Percentiles rank a stretch among this genome's conserved stretches.
Evolutionary conservation across 2,329 filamentous ascomycete genomes (phyloP).

Genomic region (Diaporthe nobilis): DNA sequence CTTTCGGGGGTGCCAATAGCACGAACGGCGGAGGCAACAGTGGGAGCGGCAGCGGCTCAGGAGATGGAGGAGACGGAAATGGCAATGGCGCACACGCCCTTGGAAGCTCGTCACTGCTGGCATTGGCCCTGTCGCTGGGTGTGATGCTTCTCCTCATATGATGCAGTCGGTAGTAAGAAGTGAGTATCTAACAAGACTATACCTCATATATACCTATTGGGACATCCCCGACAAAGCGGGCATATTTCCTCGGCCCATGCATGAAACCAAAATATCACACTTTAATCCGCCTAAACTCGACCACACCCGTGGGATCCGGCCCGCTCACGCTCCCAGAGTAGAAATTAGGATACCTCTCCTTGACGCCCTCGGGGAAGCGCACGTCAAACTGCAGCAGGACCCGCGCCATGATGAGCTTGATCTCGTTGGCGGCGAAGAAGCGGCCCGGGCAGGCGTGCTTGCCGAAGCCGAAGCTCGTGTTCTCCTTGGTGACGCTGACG

Average conservation of each 20-base stretch:
- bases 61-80: not conserved
- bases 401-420: conserved; percentile 46
- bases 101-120: not conserved
- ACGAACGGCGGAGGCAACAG: not conserved
- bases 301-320: conserved; percentile 24
- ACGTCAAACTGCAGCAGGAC: conserved; percentile 46
- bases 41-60: not conserved
- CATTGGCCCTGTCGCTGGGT: not conserved
- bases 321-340: conserved; percentile 26
- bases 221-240: not conserved
- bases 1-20: conserved; percentile 37
- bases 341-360: conserved; percentile 37
- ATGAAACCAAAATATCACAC: not conserved
- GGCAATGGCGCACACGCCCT: not conserved
- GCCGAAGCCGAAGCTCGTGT: conserved; percentile 53
- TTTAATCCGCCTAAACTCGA: conserved; percentile 27
- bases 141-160: not conserved
- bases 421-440: conserved; percentile 48
- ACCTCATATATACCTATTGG: not conserved
- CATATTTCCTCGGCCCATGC: not conserved
- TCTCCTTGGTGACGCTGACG: conserved; percentile 50
- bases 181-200: not conserved
- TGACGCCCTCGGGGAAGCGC: not conserved
- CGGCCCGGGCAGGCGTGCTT: conserved; percentile 51
- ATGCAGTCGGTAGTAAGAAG: not conserved